Evolutionary conservation across 2,329 filamentous ascomycete genomes (phyloP), one percentile per base, ranked within the genome.

Genomic region (Stachybotrys elegans): DNA sequence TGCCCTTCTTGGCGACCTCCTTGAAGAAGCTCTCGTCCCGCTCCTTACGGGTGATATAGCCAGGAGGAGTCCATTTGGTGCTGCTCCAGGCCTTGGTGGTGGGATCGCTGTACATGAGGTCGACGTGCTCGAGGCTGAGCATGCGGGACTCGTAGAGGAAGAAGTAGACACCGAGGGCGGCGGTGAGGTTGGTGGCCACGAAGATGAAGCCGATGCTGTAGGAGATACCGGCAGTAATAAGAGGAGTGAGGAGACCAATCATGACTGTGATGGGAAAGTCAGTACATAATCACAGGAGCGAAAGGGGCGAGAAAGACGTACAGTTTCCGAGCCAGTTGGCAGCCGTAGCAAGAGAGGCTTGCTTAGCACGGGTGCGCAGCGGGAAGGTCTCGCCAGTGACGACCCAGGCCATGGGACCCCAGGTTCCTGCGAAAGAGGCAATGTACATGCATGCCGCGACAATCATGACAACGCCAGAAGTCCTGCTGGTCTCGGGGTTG

Each of bases 361-460:
- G 71, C 65, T 75, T 75, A 2, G 73, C 72, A 39, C 75, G 67
- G 29, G 75, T 77, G 11, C 78, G 69, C 1, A 76, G 68, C 6
- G 81, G 75, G 58, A 84, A 87, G 39, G 79, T 78, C 60, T 87
- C 83, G 41, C 79, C 79, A 35, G 83, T 78, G 44, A 84, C 75
- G 23, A 80, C 78, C 84, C 84, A 88, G 5, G 81, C 71, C 41
- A 86, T 78, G 0, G 83, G 83, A 12, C 83, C 84, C 82, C 82
- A 88, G 3, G 82, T 86, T 36, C 70, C 50, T 3, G 84, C 84
- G 52, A 87, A 90, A 2, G 78, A 83, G 40, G 80, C 76, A 44
- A 89, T 88, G 64, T 88, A 89, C 69, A 88, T 78, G 62, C 81
- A 86, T 3, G 84, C 81, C 43, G 84, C 79, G 9, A 85, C 79